Evolutionary conservation across 495 filamentous ascomycete species (phyloP).

Genomic region (Daldinia grandis): DNA sequence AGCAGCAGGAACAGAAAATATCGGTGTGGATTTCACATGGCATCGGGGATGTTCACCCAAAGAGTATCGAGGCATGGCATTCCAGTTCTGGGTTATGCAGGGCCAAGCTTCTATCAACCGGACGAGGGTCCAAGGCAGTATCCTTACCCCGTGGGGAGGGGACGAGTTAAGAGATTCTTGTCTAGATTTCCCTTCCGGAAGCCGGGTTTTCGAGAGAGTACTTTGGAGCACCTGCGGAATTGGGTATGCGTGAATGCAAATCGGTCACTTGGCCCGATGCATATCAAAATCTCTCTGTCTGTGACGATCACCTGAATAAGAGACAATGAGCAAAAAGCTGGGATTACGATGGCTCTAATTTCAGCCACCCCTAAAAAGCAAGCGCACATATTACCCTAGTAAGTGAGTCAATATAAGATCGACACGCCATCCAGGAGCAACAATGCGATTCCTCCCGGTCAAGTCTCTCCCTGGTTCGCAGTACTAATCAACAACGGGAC

Average conservation of each 20-base stretch:
- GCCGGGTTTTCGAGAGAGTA: constrained; percentile 10
- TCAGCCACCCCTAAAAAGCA: neutral
- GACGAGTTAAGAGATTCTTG: constrained; percentile 9
- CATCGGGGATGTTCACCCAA: neutral
- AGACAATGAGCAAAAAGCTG: neutral
- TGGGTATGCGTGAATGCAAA: constrained; percentile 13
- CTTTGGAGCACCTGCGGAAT: constrained; percentile 25
- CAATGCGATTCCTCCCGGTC: neutral
- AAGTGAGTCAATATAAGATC: constrained; percentile 25
- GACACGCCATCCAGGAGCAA: neutral
- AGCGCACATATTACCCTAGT: neutral
- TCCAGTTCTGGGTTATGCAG: constrained; percentile 26
- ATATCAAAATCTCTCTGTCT: neutral
- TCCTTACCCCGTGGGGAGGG: constrained; percentile 25
- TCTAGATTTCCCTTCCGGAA: constrained; percentile 14
- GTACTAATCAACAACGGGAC: constrained; percentile 2
- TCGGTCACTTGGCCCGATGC: constrained; percentile 3
- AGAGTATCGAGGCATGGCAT: constrained; percentile 18
- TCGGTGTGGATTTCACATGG: constrained; percentile 30
- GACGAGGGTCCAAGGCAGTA: constrained; percentile 19
- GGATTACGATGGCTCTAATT: neutral
- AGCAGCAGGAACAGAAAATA: constrained; percentile 23
- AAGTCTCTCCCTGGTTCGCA: neutral
- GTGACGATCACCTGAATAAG: constrained; percentile 22
- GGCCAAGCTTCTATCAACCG: constrained; percentile 20